Evolutionary conservation across 805 yeast genomes (phyloP), one percentile per base, ranked within the genome.

Genomic region (Candida michaelii): DNA sequence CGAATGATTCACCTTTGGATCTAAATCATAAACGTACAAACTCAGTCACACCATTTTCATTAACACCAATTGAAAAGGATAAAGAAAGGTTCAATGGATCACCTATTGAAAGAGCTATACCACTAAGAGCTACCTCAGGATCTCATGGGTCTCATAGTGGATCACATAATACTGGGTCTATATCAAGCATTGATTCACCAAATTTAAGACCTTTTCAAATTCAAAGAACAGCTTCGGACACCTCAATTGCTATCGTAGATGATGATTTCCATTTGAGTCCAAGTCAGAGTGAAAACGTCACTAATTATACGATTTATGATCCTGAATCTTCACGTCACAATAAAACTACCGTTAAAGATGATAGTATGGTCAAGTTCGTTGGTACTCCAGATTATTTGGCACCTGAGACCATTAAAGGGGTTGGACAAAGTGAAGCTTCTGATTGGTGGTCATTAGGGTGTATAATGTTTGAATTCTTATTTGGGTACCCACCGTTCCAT

Each of bases 361-460:
- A 44, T 29, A 79, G 76, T 40, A 68, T 73, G 18, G 77, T 81
- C 52, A 77, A 76, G 47, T 90, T 91, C 54, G 96, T 89, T 24
- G 99, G 99, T 0, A 93, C 99, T 0, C 99, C 99, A 0, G 99
- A 93, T 60, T 93, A 93, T 62, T 74, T 95, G 30, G 95, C 99
- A 0, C 99, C 99, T 0, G 99, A 93, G 59, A 90, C 97, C 0
- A 89, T 93, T 47, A 71, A 76, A 31, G 98, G 97, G 30, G 71
- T 75, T 1, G 84, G 86, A 0, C 97, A 91, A 59, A 86, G 82
- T 47, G 89, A 81, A 49, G 77, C 82, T 48, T 82, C 91, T n/a
- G 97, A 90, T 66, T 90, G 99, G 99, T 93, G 99, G 99, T 88
- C 98, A 2, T 78, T 91, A 25, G 99, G 99, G 0, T 91, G 98